phyloP scores from a whole-genome alignment of 2,329 filamentous ascomycete species.

The Ophioceras dolichostomum region DNA sequence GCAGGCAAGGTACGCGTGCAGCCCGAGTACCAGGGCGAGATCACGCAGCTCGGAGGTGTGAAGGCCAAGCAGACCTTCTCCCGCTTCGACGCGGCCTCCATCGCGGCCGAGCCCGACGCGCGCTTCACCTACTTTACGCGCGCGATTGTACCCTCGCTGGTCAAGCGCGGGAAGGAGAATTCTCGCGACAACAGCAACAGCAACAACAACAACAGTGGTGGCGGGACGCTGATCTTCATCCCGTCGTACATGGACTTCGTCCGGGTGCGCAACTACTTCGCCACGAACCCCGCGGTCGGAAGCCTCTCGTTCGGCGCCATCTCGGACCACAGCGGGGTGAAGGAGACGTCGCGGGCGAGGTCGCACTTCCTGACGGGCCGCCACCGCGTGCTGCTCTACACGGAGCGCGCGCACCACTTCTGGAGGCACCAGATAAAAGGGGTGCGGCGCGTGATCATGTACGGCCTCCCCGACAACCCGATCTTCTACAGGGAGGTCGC shows the following conservation, averaged over 20 bases:
- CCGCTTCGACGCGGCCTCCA: conserved; percentile 61
- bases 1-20: conserved; percentile 67
- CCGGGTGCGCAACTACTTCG: conserved; percentile 82
- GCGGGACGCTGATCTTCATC: conserved; percentile 75
- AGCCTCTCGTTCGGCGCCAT: conserved; percentile 64
- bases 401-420: conserved; percentile 94
- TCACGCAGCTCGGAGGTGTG: conserved; percentile 55
- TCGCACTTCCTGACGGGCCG: conserved; percentile 79
- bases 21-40: conserved; percentile 55
- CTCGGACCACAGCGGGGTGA: conserved; percentile 73
- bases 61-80: conserved; percentile 77
- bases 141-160: conserved; percentile 63
- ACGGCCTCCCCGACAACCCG: conserved; percentile 81
- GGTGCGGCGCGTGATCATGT: conserved; percentile 69
- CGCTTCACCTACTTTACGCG: conserved; percentile 86
- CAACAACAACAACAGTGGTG: neutral
- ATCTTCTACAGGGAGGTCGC: conserved; percentile 68
- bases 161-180: conserved; percentile 54
- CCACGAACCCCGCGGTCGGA: conserved; percentile 48
- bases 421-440: conserved; percentile 74
- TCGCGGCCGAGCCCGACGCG: conserved; percentile 69
- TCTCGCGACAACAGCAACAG: conserved; percentile 15
- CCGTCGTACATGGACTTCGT: conserved; percentile 94
- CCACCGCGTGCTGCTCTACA: conserved; percentile 78
- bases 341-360: conserved; percentile 70